Evolutionary conservation across 768 basidiomycete genomes (phyloP).

Genomic region (Leccinum ochraceum): DNA sequence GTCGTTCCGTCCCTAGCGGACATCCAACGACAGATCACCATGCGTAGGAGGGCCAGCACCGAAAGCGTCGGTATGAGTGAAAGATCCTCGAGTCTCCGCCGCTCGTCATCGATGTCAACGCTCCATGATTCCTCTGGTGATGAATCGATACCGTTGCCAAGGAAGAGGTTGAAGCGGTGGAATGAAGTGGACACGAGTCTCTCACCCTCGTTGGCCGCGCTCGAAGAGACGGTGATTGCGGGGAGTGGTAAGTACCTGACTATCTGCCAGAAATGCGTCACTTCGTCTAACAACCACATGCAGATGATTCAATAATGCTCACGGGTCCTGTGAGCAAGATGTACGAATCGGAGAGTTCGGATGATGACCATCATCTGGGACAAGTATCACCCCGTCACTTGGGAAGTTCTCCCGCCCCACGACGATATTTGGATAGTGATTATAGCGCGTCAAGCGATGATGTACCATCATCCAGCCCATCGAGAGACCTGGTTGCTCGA

Average conservation of each 20-base stretch:
- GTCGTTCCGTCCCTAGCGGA: conserved; percentile 43
- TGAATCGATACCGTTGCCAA: conserved; percentile 6
- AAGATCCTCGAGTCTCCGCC: conserved; percentile 24
- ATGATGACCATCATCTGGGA: conserved; percentile 63
- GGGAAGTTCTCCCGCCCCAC: conserved; percentile 55
- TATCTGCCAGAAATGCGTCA: background rate
- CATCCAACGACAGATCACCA: conserved; percentile 19
- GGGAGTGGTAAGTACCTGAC: conserved; percentile 32
- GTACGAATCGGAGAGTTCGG: conserved; percentile 43
- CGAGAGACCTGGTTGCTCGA: conserved; percentile 44
- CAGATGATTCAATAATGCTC: conserved; percentile 53
- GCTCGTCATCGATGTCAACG: conserved; percentile 27
- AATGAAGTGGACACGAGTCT: conserved; percentile 19
- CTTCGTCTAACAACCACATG: conserved; percentile 3
- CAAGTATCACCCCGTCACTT: conserved; percentile 72
- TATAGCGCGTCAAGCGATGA: conserved; percentile 51
- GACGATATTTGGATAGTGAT: conserved; percentile 36
- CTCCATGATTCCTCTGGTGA: conserved; percentile 20
- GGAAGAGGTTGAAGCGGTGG: conserved; percentile 30
- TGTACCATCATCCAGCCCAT: conserved; percentile 47
- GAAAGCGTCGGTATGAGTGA: conserved; percentile 5
- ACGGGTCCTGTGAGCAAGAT: background rate
- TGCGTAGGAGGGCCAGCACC: conserved; percentile 24
- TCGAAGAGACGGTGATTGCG: conserved; percentile 35
- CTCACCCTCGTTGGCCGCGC: conserved; percentile 16